Conservation (phyloP, 2,329 filamentous ascomycete species). For the Chalaropsis ovoidea region DNA sequence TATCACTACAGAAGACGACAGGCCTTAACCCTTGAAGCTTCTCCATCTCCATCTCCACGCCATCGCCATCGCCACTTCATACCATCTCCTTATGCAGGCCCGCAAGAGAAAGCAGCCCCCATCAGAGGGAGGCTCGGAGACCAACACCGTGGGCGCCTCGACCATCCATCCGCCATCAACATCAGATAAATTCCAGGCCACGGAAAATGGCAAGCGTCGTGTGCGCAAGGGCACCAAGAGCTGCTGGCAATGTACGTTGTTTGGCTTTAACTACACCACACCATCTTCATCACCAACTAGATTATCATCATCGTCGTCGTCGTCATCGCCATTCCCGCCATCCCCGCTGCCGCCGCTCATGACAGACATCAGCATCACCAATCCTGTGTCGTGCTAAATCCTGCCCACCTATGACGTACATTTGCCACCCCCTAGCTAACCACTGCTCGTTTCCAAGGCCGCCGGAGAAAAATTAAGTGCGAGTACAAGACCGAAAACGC, state of each 20-base stretch:
- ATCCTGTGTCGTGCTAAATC: not conserved
- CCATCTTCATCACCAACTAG: not conserved
- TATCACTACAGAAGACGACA: not conserved
- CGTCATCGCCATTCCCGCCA: not conserved
- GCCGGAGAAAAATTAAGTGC: constrained; percentile 45
- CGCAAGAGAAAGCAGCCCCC: constrained; percentile 24
- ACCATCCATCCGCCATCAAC: not conserved
- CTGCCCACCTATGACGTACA: not conserved
- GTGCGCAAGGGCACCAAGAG: constrained; percentile 48
- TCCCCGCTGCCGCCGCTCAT: no score
- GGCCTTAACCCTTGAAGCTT: not conserved
- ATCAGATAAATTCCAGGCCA: constrained; percentile 2
- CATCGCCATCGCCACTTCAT: not conserved
- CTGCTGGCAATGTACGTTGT: constrained; percentile 49
- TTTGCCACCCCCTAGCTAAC: not conserved
- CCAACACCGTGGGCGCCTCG: not conserved
- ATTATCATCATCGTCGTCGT: not conserved
- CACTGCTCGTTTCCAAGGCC: constrained; percentile 27
- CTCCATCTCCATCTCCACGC: not conserved
- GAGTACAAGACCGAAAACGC: constrained; percentile 37
- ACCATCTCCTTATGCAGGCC: constrained; percentile 11
- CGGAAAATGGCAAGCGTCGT: constrained; percentile 22
- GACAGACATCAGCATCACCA: not conserved
- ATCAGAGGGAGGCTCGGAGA: not conserved
- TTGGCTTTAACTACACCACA: not conserved